phyloP scores from a whole-genome alignment of 2,329 filamentous ascomycete species.

The Paecilomyces sp. region DNA sequence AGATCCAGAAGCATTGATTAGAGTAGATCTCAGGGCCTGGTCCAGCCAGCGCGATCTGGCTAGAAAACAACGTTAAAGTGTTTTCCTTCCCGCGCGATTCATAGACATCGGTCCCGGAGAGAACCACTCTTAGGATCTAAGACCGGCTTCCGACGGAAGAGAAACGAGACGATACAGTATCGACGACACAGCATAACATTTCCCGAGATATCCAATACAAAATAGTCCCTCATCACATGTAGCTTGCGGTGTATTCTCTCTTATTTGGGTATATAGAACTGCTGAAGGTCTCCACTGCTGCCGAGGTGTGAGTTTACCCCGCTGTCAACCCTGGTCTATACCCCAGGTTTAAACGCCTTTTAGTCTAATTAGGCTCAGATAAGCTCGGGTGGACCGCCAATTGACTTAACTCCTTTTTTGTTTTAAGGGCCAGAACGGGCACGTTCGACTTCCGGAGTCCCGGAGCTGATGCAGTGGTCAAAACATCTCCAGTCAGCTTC shows the following conservation, averaged over 20 bases:
- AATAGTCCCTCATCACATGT: neutral
- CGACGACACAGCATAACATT: neutral
- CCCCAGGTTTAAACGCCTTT: neutral
- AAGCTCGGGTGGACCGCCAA: neutral
- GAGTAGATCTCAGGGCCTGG: neutral
- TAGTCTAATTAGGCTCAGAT: neutral
- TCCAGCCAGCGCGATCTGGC: neutral
- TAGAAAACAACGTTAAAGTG: neutral
- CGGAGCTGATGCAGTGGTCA: neutral
- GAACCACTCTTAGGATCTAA: neutral
- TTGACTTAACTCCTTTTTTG: neutral
- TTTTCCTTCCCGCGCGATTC: neutral
- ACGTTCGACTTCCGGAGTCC: neutral
- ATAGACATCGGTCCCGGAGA: neutral
- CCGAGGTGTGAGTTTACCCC: neutral
- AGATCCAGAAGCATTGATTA: neutral
- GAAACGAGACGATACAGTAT: neutral
- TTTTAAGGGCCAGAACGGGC: neutral
- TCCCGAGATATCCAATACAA: neutral
- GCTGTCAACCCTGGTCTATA: slow-evolving; percentile 10
- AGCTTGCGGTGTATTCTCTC: neutral
- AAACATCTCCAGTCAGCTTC: neutral
- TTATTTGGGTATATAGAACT: neutral
- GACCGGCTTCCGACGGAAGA: neutral
- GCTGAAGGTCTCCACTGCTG: neutral